Base-by-base conservation (phyloP, 2,329 filamentous ascomycete species). In the Claviceps paspali region DNA sequence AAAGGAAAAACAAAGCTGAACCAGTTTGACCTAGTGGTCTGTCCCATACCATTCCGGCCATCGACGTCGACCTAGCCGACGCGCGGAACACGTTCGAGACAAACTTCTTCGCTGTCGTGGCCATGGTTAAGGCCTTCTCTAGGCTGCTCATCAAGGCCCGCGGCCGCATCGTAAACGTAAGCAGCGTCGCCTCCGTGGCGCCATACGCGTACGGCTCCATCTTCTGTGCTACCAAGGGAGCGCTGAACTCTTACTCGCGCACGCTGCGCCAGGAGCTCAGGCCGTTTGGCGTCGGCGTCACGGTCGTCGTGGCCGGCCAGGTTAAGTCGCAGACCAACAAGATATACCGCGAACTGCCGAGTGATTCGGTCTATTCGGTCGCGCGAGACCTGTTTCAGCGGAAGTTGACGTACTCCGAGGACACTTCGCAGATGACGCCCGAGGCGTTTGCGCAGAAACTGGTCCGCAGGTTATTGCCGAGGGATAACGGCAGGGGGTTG, bases 241-340 rank as follows among this genome's bases (percentile, higher is more conserved):
- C 30, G 11, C 4, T 32, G 9, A 11, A 35, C 7, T 4, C 33
- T 3, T 19, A 27, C 18, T 28, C 23, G 5, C 24, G 33, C 5
- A 35, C 33, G 12, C 12, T 28, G 9, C 23, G 23, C 7, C 33
- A 35, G 24, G 33, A 28, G 12, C 24, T 32, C 30, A 32, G n/a
- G 30, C 30, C 30, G 12, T 32, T 32, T 22, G 30, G 30, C 30
- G 32, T 34, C 14, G 6, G 22, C 32, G 32, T 34, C 32, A 34
- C 23, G 6, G 32, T 34, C 22, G 33, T 35, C 17, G 22, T 35
- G 33, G 33, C 33, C 4, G 33, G 33, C 2, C 17, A 10, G 12
- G 24, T 35, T 1, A 35, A 28, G 12, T 27, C 33, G 23, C 23
- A 35, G 14, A 35, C 33, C 12, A 28, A 21, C 24, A 35, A 35